Evolutionary conservation across 495 filamentous ascomycete genomes (phyloP).

Genomic region (Penicillium cosmopolitanum): DNA sequence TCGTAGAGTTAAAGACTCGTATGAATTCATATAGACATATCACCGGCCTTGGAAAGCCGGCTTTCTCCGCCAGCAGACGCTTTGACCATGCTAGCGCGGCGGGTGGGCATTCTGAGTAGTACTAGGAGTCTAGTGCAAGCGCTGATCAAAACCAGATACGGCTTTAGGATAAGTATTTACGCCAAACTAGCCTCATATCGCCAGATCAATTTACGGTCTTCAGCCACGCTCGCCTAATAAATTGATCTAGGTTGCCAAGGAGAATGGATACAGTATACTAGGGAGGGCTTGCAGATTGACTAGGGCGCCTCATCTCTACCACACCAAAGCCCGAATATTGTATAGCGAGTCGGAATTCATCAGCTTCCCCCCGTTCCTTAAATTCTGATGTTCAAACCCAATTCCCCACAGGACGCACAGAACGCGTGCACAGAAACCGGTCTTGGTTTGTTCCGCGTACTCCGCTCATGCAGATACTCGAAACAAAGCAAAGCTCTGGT

Average conservation of each 20-base stretch:
- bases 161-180: neutral
- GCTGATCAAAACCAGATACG: neutral
- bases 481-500: neutral
- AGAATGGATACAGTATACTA: too few relatives aligned
- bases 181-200: neutral
- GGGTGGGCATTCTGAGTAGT: neutral
- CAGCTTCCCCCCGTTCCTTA: neutral
- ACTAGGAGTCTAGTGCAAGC: too few relatives aligned
- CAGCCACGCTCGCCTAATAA: neutral
- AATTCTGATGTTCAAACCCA: neutral
- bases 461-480: neutral
- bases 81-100: neutral
- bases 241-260: neutral
- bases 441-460: neutral
- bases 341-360: too few relatives aligned
- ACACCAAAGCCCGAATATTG: too few relatives aligned
- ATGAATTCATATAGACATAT: too few relatives aligned
- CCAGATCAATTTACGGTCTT: neutral
- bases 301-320: too few relatives aligned
- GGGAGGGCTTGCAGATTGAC: too few relatives aligned
- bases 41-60: neutral
- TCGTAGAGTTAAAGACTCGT: too few relatives aligned
- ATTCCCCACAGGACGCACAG: neutral
- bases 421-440: neutral
- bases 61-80: neutral